These are phyloP conservation scores for Gaeumannomyces sp. DNA, from an alignment of 2,329 filamentous ascomycete genomes.

Conservation along the genomic window DNA sequence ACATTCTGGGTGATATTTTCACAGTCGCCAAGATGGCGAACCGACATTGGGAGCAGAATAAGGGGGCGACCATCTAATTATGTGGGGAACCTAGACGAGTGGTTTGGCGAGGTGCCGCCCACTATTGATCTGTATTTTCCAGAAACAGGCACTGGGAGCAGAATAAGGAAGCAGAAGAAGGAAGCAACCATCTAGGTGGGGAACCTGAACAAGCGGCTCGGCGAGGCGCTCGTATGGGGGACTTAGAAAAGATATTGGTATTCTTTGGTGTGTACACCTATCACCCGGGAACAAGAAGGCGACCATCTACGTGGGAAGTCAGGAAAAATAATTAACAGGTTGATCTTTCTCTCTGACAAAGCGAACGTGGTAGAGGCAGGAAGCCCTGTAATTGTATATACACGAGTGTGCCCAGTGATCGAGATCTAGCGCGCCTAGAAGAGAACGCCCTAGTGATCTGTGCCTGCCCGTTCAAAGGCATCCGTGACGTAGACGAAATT, in stretches of 20 bases:
- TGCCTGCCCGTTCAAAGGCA: no score
- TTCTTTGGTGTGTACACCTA: no score
- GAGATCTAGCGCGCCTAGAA: no score
- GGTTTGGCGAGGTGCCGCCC: conserved; percentile 66
- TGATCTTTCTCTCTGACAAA: no score
- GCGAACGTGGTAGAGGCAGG: no score
- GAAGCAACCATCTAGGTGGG: conserved; percentile 97
- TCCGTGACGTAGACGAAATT: no score
- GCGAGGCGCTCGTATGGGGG: conserved; percentile 50
- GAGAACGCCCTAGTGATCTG: no score
- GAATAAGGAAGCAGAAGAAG: conserved; percentile 58
- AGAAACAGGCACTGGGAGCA: conserved; percentile 65
- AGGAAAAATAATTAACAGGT: conserved; percentile 61
- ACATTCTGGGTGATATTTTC: no score
- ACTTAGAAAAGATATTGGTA: no score
- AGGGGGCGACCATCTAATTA: conserved; percentile 99
- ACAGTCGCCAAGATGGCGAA: conserved; percentile 21
- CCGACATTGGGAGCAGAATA: conserved; percentile 78
- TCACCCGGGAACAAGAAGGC: conserved; percentile 56
- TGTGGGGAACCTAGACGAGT: conserved; percentile 97
- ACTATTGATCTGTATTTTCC: no score
- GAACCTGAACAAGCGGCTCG: conserved; percentile 95
- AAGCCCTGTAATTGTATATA: no score
- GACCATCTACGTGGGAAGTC: conserved; percentile 96
- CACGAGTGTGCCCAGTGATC: no score